Evolutionary conservation across 1,284 basidiomycete species (phyloP).

Genomic region (Stygiomarasmius scandens): DNA sequence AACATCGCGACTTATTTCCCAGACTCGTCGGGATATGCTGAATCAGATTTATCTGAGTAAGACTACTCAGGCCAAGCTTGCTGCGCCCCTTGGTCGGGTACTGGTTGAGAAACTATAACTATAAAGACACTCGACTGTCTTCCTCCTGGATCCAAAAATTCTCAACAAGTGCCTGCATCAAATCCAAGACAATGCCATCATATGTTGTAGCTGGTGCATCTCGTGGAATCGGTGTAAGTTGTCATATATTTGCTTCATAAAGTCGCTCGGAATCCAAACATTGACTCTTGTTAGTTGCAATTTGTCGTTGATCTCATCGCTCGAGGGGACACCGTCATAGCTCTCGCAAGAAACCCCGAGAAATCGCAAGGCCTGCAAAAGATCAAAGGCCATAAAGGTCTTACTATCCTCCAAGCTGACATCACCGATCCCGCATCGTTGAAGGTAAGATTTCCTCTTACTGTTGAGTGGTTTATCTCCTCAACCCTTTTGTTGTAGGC

Average conservation of each 20-base stretch:
- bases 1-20: no score
- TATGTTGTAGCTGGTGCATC: constrained; percentile 33
- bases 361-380: constrained; percentile 21
- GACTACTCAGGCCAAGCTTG: no score
- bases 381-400: constrained; percentile 23
- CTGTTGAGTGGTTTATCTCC: not conserved
- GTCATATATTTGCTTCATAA: not conserved
- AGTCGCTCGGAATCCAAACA: not conserved
- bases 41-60: no score
- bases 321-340: constrained; percentile 32
- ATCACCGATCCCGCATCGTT: constrained; percentile 30
- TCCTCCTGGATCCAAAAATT: no score
- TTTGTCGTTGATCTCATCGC: constrained; percentile 33
- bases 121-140: no score
- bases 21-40: no score
- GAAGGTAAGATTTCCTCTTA: constrained; percentile 19
- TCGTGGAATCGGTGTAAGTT: constrained; percentile 32
- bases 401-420: constrained; percentile 35
- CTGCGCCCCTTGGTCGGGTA: no score
- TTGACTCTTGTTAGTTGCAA: constrained; percentile 27
- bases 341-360: constrained; percentile 31
- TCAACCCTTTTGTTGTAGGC: constrained; percentile 7
- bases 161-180: no score
- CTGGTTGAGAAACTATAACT: no score
- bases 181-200: constrained; percentile 24